These are phyloP conservation scores for Mycena metata DNA, from an alignment of 768 basidiomycete genomes.

Conservation along the genomic window DNA sequence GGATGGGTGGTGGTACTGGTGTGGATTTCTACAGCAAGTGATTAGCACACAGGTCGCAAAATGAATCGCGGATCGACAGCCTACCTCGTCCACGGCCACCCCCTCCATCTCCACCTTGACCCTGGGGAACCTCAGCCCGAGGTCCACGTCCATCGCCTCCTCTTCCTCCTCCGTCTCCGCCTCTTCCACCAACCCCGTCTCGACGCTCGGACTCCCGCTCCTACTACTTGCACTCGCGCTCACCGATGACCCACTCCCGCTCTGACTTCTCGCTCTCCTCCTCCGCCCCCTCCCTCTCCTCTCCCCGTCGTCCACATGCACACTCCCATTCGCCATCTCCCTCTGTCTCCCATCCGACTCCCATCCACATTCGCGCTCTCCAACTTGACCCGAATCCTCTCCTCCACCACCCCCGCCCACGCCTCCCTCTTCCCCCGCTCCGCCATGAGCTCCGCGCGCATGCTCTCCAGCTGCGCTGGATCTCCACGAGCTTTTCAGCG, in stretches of 20 bases:
- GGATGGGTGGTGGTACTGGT: not conserved
- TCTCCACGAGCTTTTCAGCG: too few species aligned
- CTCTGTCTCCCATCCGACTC: not conserved
- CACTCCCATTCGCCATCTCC: not conserved
- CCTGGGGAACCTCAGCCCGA: not conserved
- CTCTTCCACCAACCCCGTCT: not conserved
- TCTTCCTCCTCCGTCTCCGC: not conserved
- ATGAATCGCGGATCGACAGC: not conserved
- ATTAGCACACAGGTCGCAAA: too few species aligned
- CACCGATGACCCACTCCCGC: not conserved
- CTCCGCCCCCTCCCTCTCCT: not conserved
- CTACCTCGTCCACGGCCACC: not conserved
- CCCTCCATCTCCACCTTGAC: not conserved
- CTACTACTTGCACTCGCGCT: not conserved
- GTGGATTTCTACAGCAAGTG: not conserved
- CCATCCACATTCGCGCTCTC: conserved; percentile 2
- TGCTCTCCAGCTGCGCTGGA: conserved; percentile 20
- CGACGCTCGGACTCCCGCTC: not conserved
- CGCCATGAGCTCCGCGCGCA: conserved; percentile 30
- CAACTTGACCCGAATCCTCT: not conserved
- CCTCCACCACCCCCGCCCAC: conserved; percentile 28
- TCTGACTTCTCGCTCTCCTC: too few species aligned
- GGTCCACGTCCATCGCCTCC: conserved; percentile 8
- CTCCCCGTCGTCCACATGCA: not conserved
- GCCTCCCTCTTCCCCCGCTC: conserved; percentile 32